phyloP scores from a whole-genome alignment of 2,329 filamentous ascomycete genomes.

The Aspergillus costaricaensis region DNA sequence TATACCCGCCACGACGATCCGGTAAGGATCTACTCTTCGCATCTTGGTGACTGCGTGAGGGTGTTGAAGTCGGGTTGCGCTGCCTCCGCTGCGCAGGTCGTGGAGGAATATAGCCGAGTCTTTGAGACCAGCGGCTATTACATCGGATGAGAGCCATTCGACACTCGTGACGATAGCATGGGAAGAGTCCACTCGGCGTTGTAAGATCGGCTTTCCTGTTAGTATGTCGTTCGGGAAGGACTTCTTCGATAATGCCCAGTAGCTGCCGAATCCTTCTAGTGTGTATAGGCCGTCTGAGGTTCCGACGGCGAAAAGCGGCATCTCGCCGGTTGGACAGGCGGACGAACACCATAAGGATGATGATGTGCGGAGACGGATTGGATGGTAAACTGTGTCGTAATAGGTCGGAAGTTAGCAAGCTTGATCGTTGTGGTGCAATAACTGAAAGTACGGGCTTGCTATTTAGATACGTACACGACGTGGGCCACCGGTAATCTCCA shows the following conservation, averaged over 20 bases:
- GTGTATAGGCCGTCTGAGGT: constrained; percentile 41
- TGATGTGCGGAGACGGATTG: constrained; percentile 29
- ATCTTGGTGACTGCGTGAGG: constrained; percentile 36
- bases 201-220: constrained; percentile 17
- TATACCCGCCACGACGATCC: constrained; percentile 37
- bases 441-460: background rate
- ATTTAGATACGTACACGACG: constrained; percentile 25
- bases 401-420: background rate
- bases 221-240: constrained; percentile 24
- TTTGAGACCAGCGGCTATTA: constrained; percentile 40
- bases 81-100: constrained; percentile 38
- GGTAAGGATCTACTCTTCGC: constrained; percentile 38
- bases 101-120: constrained; percentile 39
- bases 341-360: constrained; percentile 41
- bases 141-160: constrained; percentile 41
- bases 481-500: constrained; percentile 36
- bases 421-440: background rate
- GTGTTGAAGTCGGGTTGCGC: constrained; percentile 37
- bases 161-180: constrained; percentile 36
- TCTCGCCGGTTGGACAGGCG: constrained; percentile 33
- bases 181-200: constrained; percentile 26
- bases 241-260: constrained; percentile 34
- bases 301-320: constrained; percentile 40
- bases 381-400: constrained; percentile 25
- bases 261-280: constrained; percentile 29